phyloP scores from a whole-genome alignment of 176 grass and related monocot genomes.

The Calamus simplicifolius region DNA sequence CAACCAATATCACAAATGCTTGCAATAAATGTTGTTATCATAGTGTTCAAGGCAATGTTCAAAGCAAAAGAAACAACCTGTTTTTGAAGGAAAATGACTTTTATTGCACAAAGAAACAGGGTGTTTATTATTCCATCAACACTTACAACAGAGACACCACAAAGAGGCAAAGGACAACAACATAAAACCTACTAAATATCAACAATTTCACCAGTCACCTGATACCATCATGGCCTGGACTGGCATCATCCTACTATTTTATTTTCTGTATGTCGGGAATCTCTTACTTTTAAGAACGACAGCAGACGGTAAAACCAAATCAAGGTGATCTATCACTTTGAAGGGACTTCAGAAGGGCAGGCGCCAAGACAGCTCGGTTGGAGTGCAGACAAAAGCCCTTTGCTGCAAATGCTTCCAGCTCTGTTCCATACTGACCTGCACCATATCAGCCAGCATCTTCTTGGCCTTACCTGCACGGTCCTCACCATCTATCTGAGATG shows the following conservation, averaged over 20 bases:
- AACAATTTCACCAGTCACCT: constrained; percentile 44
- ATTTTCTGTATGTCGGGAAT: constrained; percentile 11
- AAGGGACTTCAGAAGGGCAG: neutral
- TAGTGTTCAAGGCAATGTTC: no score
- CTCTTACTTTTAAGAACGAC: constrained; percentile 34
- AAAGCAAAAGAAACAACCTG: no score
- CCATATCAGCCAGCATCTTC: constrained; percentile 97
- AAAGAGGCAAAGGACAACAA: neutral
- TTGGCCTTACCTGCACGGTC: constrained; percentile 64
- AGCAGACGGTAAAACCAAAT: constrained; percentile 30
- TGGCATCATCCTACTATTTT: constrained; percentile 25
- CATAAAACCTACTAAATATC: constrained; percentile 20
- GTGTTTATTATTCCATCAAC: constrained; percentile 13
- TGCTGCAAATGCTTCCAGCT: constrained; percentile 89
- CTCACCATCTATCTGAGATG: constrained; percentile 64
- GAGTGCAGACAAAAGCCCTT: constrained; percentile 45
- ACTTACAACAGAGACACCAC: constrained; percentile 10
- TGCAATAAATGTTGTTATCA: no score
- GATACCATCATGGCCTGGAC: constrained; percentile 49
- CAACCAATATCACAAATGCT: no score
- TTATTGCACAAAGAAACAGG: neutral
- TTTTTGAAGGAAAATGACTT: no score
- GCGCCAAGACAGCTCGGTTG: no score
- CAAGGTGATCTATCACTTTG: constrained; percentile 14
- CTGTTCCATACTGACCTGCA: constrained; percentile 95